Evolutionary conservation across 371 early-diverging fungal species (phyloP), one percentile per base, ranked within the genome.

Genomic region (Lichtheimia corymbifera): DNA sequence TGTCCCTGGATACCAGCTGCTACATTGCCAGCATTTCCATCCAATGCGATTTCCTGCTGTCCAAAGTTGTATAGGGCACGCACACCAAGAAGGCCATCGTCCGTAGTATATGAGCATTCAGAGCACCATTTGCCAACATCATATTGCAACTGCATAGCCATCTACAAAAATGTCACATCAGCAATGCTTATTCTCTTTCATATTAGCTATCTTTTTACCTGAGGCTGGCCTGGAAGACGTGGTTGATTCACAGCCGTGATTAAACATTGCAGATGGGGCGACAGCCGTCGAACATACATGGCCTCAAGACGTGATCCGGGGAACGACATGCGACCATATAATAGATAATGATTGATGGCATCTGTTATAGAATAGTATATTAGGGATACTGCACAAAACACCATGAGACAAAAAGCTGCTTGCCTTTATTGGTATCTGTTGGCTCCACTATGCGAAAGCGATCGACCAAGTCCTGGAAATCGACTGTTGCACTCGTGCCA

Each of bases 301-400:
- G 87, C 89, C 65, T 94, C 94, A 49, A 95, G 58, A 15, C 90
- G 80, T 11, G 91, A 86, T 25, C 90, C 88, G 15, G 93, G 85
- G 49, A 94, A 80, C 64, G 84, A 90, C 76, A 91, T 79, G n/a
- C 88, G 85, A 12, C 89, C 90, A 64, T 88, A 89, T 24, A 90
- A 51, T 52, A 91, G 65, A 63, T 88, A 90, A 66, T 89, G 84
- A 66, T 42, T 49, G 62, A 44, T 52, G 24, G 49, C 47, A 14
- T 55, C 44, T 40, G 17, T 20, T 20, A 58, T 9, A 43, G 25
- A 15, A 24, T 15, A 41, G 14, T 52, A 5, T 18, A 51, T 14
- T 18, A 7, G 15, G 28, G 18, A 2, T 30, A 5, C 12, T 44
- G 7, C 7, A 27, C 1, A 17, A 25, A 11, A 25, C 25, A 53